Conservation (phyloP, 108 stramenopile genomes). For the Hondaea fermentalgiana region DNA sequence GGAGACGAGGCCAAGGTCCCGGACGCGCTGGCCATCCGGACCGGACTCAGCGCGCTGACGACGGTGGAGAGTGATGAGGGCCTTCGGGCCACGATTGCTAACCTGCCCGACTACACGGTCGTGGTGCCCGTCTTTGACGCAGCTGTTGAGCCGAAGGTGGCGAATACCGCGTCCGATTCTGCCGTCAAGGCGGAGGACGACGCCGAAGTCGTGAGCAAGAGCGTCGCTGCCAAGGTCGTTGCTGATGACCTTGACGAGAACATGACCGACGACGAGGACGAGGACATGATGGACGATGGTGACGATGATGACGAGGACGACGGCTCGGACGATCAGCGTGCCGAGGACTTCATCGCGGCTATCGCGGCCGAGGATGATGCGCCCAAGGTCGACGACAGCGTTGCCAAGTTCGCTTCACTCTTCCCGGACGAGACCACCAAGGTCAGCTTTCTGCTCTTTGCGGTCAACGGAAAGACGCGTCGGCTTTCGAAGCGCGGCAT, state of each 20-base stretch:
- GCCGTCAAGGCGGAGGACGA: not conserved
- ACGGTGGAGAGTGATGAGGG: not conserved
- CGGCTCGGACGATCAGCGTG: not conserved
- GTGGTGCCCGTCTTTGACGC: not conserved
- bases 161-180: not conserved
- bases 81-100: not conserved
- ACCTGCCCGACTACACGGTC: not conserved
- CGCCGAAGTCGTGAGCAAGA: not conserved
- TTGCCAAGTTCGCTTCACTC: not conserved
- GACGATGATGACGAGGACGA: not conserved
- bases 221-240: not conserved
- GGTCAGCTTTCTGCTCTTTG: not conserved
- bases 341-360: not conserved
- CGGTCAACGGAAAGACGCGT: not conserved
- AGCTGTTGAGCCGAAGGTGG: not conserved
- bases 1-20: not conserved
- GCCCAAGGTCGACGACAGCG: not conserved
- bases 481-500: not conserved
- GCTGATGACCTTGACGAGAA: not conserved
- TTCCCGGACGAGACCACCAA: not conserved
- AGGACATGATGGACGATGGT: not conserved
- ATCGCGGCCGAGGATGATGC: not conserved
- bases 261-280: not conserved
- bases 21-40: not conserved
- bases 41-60: not conserved